Conservation (phyloP, 1,284 basidiomycete species). For the Apiotrichum mycotoxinovorans region DNA sequence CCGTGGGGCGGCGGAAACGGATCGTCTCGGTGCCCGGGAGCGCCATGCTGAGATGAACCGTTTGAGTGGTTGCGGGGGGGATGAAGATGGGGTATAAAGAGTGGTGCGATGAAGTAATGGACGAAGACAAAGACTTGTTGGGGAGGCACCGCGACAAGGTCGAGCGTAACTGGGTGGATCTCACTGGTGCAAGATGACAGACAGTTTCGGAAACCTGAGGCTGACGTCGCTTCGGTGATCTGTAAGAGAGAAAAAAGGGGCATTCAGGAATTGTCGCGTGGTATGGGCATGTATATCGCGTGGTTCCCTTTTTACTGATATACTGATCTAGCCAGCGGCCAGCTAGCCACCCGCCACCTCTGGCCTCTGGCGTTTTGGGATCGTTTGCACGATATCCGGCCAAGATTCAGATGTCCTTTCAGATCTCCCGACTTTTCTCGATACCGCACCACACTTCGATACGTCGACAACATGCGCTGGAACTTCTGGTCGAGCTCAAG, state of each 20-base stretch:
- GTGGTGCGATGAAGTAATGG: not conserved
- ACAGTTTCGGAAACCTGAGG: not conserved
- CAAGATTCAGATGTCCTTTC: no score
- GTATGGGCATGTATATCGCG: not conserved
- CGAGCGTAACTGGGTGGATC: not conserved
- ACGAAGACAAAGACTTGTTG: not conserved
- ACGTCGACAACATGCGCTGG: not conserved
- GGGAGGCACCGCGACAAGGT: not conserved
- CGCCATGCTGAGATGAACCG: constrained; percentile 14
- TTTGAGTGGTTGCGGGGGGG: not conserved
- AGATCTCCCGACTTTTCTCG: not conserved
- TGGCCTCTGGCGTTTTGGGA: no score
- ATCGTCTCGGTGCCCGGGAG: constrained; percentile 47
- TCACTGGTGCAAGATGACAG: not conserved
- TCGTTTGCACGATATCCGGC: no score
- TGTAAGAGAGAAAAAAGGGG: not conserved
- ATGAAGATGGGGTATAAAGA: not conserved
- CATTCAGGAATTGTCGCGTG: not conserved
- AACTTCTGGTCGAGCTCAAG: constrained; percentile 3
- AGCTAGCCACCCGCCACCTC: not conserved
- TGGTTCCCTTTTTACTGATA: not conserved
- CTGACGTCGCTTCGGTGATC: not conserved
- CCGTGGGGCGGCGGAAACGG: constrained; percentile 45
- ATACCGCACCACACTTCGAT: not conserved
- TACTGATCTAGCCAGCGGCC: not conserved